A percentile compares a stretch with the other conserved stretches of the same genome.
Conservation (phyloP, 176 grass and related monocot species). For the Canna indica region DNA sequence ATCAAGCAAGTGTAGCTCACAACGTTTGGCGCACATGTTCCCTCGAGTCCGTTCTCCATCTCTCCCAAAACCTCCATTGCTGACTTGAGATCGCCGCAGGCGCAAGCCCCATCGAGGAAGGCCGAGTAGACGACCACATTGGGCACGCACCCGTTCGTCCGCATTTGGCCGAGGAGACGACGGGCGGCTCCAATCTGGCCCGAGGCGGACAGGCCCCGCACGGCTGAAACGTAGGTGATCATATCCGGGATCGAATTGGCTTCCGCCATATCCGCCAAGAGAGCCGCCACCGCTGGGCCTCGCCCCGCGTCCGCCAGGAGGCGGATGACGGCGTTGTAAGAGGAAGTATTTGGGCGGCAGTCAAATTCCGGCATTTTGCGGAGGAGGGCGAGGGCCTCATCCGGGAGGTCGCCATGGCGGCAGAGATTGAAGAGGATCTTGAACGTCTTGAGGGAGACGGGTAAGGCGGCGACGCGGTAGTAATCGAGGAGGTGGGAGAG, state of each 20-base stretch:
- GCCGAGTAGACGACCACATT: constrained; percentile 55
- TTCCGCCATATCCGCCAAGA: constrained; percentile 49
- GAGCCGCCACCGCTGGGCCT: constrained; percentile 17
- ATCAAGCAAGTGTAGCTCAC: constrained; percentile 90
- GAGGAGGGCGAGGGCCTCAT: constrained; percentile 24
- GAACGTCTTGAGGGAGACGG: constrained; percentile 18
- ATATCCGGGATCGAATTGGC: constrained; percentile 31
- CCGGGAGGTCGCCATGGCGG: constrained; percentile 15
- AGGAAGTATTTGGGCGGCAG: constrained; percentile 28
- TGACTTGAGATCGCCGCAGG: constrained; percentile 25
- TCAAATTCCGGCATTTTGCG: constrained; percentile 29
- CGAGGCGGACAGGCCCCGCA: constrained; percentile 39
- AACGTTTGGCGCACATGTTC: constrained; percentile 37
- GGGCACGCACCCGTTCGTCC: constrained; percentile 38
- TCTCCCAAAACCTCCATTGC: constrained; percentile 32
- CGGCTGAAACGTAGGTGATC: constrained; percentile 38
- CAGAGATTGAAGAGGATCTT: constrained; percentile 20
- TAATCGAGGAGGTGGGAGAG: constrained; percentile 36
- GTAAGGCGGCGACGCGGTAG: constrained; percentile 37
- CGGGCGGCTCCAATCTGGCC: constrained; percentile 42
- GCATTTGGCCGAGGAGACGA: constrained; percentile 49
- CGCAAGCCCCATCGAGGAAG: constrained; percentile 55
- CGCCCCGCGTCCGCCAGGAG: constrained; percentile 16
- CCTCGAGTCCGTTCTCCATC: constrained; percentile 46
- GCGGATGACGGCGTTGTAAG: constrained; percentile 27